These are phyloP conservation scores for Colletotrichum cereale DNA, from an alignment of 2,329 filamentous ascomycete species.

Conservation along the genomic window DNA sequence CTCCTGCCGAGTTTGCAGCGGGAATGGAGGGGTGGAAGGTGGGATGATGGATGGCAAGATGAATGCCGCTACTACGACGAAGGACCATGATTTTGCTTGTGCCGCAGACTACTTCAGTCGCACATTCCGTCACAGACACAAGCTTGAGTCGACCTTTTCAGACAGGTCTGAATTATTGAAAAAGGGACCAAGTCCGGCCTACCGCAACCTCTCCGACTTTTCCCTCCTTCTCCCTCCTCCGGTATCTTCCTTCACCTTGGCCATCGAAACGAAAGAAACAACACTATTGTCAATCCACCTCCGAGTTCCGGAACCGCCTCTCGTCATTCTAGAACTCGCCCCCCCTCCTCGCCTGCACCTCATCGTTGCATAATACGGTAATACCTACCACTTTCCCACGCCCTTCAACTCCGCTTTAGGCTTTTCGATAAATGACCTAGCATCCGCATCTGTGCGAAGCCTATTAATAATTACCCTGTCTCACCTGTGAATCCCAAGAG, in stretches of 20 bases:
- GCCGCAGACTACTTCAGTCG: slow-evolving; percentile 30
- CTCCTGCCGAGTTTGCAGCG: slow-evolving; percentile 26
- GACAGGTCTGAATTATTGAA: slow-evolving; percentile 5
- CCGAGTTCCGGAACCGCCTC: slow-evolving; percentile 3
- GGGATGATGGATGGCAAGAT: slow-evolving; percentile 25
- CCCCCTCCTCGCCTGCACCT: slow-evolving; percentile 3
- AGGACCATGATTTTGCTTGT: slow-evolving; percentile 17
- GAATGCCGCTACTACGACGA: slow-evolving; percentile 1
- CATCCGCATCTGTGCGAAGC: slow-evolving; percentile 22
- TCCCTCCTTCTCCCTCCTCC: neutral
- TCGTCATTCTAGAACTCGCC: neutral
- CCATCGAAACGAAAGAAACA: slow-evolving; percentile 8
- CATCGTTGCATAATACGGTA: slow-evolving; percentile 3
- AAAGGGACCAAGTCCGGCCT: slow-evolving; percentile 8
- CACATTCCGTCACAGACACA: slow-evolving; percentile 22
- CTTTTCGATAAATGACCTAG: slow-evolving; percentile 10
- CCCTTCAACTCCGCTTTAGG: slow-evolving; percentile 22
- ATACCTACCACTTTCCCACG: slow-evolving; percentile 12
- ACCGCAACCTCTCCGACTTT: neutral
- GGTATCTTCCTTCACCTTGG: neutral
- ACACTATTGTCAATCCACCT: slow-evolving; percentile 8
- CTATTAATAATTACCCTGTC: slow-evolving; percentile 31
- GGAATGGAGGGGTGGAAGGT: slow-evolving; percentile 28
- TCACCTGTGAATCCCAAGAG: slow-evolving; percentile 13
- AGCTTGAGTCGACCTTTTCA: neutral